A percentile compares a stretch with the other conserved stretches of the same genome.
These are phyloP conservation scores for Clathrus columnatus DNA, from an alignment of 768 basidiomycete species.

Conservation along the genomic window DNA sequence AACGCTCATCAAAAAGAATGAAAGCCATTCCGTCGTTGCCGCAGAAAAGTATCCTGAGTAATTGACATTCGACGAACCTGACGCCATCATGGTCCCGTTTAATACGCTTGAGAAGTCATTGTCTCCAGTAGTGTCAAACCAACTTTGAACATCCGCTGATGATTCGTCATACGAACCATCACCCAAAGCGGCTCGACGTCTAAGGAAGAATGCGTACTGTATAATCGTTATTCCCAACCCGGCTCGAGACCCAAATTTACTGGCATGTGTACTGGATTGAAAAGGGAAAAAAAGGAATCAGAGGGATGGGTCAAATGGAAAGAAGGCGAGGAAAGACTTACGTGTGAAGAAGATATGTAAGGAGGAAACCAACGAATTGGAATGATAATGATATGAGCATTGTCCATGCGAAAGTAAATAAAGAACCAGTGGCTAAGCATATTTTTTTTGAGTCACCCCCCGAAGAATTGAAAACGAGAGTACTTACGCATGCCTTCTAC, in stretches of 20 bases:
- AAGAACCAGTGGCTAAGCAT: slow-evolving; percentile 45
- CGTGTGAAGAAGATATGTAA: slow-evolving; percentile 89
- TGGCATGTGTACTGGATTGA: slow-evolving; percentile 71
- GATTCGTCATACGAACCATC: slow-evolving; percentile 23
- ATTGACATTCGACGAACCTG: neutral
- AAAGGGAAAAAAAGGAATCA: slow-evolving; percentile 24
- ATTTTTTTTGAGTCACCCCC: slow-evolving; percentile 17
- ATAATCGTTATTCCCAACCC: slow-evolving; percentile 94
- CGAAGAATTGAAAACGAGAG: slow-evolving; percentile 32
- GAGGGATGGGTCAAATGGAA: neutral
- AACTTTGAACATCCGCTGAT: slow-evolving; percentile 2
- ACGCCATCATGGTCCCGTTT: neutral
- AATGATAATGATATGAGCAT: slow-evolving; percentile 88
- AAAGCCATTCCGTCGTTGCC: slow-evolving; percentile 75
- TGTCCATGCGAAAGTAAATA: slow-evolving; percentile 78
- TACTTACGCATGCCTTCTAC: slow-evolving; percentile 75
- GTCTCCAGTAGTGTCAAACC: neutral
- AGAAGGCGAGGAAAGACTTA: neutral
- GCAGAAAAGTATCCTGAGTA: slow-evolving; percentile 2
- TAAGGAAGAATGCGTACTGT: slow-evolving; percentile 74
- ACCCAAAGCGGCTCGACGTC: slow-evolving; percentile 38
- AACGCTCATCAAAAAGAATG: slow-evolving; percentile 85
- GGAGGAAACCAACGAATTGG: slow-evolving; percentile 88
- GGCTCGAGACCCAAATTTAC: slow-evolving; percentile 86
- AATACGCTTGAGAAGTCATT: slow-evolving; percentile 1